phyloP scores from a whole-genome alignment of 2,329 filamentous ascomycete genomes.

The Pseudonectria buxi region DNA sequence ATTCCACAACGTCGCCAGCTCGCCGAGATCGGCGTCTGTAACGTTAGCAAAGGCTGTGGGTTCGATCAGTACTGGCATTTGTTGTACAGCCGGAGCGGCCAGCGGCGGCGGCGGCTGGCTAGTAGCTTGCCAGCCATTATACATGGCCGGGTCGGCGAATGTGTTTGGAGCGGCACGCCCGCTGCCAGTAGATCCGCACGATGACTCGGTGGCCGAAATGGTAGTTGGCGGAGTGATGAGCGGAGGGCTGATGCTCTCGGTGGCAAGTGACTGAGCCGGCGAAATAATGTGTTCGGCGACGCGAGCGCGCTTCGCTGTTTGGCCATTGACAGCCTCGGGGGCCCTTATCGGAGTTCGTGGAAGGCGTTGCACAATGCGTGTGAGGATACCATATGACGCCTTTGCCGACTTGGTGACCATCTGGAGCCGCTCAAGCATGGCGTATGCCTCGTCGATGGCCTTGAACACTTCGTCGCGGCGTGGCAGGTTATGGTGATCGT shows the following conservation, averaged over 20 bases:
- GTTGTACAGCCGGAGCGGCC: slow-evolving; percentile 3
- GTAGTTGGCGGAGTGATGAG: slow-evolving; percentile 6
- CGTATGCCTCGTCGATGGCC: slow-evolving; percentile 31
- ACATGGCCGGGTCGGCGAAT: slow-evolving; percentile 5
- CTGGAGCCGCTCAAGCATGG: slow-evolving; percentile 27
- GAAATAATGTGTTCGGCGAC: slow-evolving; percentile 1
- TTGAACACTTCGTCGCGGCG: slow-evolving; percentile 33
- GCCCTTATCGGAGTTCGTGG: slow-evolving; percentile 17
- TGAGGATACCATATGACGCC: slow-evolving; percentile 27
- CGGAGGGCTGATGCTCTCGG: not conserved
- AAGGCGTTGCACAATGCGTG: slow-evolving; percentile 23
- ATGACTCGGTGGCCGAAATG: slow-evolving; percentile 1
- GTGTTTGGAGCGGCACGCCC: slow-evolving; percentile 1
- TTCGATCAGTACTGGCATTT: slow-evolving; percentile 9
- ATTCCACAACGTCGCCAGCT: slow-evolving; percentile 28
- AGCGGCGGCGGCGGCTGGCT: slow-evolving; percentile 5
- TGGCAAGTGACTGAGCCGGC: slow-evolving; percentile 2
- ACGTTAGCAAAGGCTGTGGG: slow-evolving; percentile 20
- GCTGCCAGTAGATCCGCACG: not conserved
- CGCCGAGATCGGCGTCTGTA: slow-evolving; percentile 27
- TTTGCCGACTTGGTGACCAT: slow-evolving; percentile 25
- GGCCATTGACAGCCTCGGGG: slow-evolving; percentile 2
- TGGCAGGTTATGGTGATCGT: slow-evolving; percentile 34
- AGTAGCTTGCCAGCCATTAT: slow-evolving; percentile 9
- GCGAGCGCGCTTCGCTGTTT: slow-evolving; percentile 5